Percentiles rank a stretch among this genome's conserved stretches.
phyloP scores from a whole-genome alignment of 306 rosid genomes.

The Chamaecrista fasciculata region DNA sequence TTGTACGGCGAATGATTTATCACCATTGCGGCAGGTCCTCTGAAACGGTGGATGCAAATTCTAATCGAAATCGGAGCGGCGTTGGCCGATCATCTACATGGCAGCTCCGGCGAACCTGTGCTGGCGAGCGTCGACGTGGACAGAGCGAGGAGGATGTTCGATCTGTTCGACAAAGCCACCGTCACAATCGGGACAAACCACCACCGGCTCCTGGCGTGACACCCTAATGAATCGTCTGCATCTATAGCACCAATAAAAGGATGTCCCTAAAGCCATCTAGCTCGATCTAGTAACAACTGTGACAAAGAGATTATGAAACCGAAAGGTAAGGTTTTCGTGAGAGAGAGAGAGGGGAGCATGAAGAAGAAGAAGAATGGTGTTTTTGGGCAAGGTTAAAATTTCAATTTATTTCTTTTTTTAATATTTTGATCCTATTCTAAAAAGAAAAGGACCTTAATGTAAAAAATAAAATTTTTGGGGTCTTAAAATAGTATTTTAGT shows the following conservation, averaged over 20 bases:
- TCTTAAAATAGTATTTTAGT: no score
- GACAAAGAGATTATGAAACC: background rate
- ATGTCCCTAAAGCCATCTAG: conserved; percentile 50
- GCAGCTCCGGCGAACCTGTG: conserved; percentile 50
- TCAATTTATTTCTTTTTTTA: no score
- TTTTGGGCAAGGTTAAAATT: no score
- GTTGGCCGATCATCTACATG: conserved; percentile 67
- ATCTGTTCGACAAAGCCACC: conserved; percentile 66
- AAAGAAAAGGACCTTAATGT: no score
- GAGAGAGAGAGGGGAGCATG: no score
- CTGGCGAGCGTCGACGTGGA: conserved; percentile 38
- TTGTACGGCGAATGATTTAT: conserved; percentile 64
- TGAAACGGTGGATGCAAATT: conserved; percentile 41
- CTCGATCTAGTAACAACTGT: conserved; percentile 24
- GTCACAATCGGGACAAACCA: conserved; percentile 62
- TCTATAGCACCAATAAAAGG: conserved; percentile 76
- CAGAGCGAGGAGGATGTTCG: conserved; percentile 35
- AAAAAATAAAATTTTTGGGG: no score
- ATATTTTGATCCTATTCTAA: no score
- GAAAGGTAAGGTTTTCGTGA: conserved; percentile 7
- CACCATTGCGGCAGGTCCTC: conserved; percentile 53
- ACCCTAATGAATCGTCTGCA: conserved; percentile 65
- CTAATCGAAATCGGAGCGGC: conserved; percentile 32
- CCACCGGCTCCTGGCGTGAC: conserved; percentile 34
- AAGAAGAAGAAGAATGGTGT: no score